Evolutionary conservation across 495 filamentous ascomycete genomes (phyloP).

Genomic region (Ascobolus immersus): DNA sequence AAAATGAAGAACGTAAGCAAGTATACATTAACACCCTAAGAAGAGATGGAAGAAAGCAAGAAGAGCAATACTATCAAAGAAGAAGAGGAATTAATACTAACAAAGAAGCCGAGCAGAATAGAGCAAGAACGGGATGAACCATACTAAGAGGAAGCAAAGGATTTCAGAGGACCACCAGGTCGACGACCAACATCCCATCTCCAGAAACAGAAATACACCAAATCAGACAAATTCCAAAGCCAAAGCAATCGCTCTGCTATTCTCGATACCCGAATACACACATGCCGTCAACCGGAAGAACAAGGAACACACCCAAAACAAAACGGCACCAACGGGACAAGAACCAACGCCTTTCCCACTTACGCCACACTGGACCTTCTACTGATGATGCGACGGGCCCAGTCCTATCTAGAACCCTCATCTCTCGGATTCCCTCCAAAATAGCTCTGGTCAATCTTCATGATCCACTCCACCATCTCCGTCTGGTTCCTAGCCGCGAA

Average conservation of each 20-base stretch:
- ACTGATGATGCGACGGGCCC: too few species aligned
- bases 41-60: background rate
- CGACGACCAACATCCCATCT: too few species aligned
- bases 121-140: background rate
- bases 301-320: too few species aligned
- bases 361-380: too few species aligned
- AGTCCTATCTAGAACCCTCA: too few species aligned
- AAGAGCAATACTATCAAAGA: background rate
- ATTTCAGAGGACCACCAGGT: too few species aligned
- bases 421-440: conserved; percentile 7
- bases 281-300: too few species aligned
- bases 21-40: too few species aligned
- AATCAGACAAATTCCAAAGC: background rate
- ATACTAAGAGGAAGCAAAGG: too few species aligned
- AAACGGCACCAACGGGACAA: too few species aligned
- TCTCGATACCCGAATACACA: background rate
- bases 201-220: background rate
- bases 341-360: too few species aligned
- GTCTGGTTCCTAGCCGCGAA: conserved; percentile 68
- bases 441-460: conserved; percentile 39
- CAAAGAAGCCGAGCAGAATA: background rate
- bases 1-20: background rate
- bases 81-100: background rate
- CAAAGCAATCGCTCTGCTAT: background rate
- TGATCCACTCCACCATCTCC: conserved; percentile 87